Conservation (phyloP, 164 flowering plant genomes). For the Vitis labrusca region DNA sequence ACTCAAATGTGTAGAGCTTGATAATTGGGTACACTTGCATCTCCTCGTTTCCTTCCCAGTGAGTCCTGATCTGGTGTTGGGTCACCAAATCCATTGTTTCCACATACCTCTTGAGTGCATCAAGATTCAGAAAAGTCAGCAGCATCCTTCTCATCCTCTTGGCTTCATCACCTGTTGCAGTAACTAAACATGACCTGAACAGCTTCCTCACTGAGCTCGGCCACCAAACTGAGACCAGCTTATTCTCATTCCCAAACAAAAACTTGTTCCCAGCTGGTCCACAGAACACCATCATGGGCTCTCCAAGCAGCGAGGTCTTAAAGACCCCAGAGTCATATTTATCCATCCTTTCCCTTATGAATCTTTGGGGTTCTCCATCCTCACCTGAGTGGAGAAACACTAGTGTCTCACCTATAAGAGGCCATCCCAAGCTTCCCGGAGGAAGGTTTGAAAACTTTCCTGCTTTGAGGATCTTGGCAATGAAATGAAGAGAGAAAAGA, state of each 20-base stretch:
- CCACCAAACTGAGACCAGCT: constrained; percentile 31
- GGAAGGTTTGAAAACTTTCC: constrained; percentile 14
- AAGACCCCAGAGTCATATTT: constrained; percentile 19
- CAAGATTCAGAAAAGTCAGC: constrained; percentile 20
- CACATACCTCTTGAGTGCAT: constrained; percentile 15
- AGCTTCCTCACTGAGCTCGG: constrained; percentile 24
- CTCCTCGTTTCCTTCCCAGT: constrained; percentile 29
- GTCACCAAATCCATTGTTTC: constrained; percentile 20
- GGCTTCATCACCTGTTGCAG: constrained; percentile 24
- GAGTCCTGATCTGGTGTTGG: constrained; percentile 13
- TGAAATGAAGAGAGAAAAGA: neutral
- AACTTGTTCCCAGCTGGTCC: constrained; percentile 33
- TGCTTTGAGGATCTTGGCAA: neutral
- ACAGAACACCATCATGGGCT: constrained; percentile 17
- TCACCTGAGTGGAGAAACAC: neutral
- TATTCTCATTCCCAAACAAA: constrained; percentile 29
- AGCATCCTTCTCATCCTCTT: constrained; percentile 20
- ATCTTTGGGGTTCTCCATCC: constrained; percentile 15
- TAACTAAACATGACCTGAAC: constrained; percentile 19
- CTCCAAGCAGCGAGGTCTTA: constrained; percentile 26
- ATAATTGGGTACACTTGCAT: constrained; percentile 25
- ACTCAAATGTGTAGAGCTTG: constrained; percentile 25
- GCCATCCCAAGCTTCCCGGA: constrained; percentile 39
- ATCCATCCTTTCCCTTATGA: constrained; percentile 12
- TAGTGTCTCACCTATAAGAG: constrained; percentile 30